Percentiles rank a stretch among this genome's conserved stretches.
phyloP scores from a whole-genome alignment of 768 basidiomycete species.

The Ramaria sp. region DNA sequence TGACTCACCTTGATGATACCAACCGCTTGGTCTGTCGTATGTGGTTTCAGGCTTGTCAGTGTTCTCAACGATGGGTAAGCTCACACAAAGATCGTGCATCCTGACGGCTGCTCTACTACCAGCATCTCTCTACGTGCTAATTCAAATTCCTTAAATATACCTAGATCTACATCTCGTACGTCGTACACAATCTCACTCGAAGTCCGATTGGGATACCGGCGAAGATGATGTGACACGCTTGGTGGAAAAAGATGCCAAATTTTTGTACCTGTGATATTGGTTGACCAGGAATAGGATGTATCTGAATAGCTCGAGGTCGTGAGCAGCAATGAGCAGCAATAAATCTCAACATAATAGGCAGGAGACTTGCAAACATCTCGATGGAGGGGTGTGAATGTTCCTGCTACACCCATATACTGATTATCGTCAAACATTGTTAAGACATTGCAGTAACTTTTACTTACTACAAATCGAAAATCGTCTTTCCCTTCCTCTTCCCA shows the following conservation, averaged over 20 bases:
- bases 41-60: neutral
- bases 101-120: slow-evolving; percentile 9
- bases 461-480: slow-evolving; percentile 13
- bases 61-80: neutral
- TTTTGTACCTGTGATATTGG: slow-evolving; percentile 14
- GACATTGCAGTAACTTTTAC: neutral
- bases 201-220: slow-evolving; percentile 9
- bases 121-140: slow-evolving; percentile 5
- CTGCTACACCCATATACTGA: slow-evolving; percentile 12
- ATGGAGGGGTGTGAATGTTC: slow-evolving; percentile 14
- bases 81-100: slow-evolving; percentile 10
- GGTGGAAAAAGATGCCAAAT: slow-evolving; percentile 14
- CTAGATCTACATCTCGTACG: slow-evolving; percentile 7
- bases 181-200: slow-evolving; percentile 11
- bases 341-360: neutral
- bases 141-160: slow-evolving; percentile 8
- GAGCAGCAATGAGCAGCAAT: neutral
- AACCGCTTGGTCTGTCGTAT: slow-evolving; percentile 12
- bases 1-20: slow-evolving; percentile 14
- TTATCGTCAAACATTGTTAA: neutral
- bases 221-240: slow-evolving; percentile 9
- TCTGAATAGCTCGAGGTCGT: slow-evolving; percentile 2
- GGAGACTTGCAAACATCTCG: slow-evolving; percentile 13
- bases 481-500: slow-evolving; percentile 10
- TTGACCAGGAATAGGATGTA: slow-evolving; percentile 15